These are phyloP conservation scores for Quillaja saponaria DNA, from an alignment of 306 rosid genomes.

Conservation along the genomic window DNA sequence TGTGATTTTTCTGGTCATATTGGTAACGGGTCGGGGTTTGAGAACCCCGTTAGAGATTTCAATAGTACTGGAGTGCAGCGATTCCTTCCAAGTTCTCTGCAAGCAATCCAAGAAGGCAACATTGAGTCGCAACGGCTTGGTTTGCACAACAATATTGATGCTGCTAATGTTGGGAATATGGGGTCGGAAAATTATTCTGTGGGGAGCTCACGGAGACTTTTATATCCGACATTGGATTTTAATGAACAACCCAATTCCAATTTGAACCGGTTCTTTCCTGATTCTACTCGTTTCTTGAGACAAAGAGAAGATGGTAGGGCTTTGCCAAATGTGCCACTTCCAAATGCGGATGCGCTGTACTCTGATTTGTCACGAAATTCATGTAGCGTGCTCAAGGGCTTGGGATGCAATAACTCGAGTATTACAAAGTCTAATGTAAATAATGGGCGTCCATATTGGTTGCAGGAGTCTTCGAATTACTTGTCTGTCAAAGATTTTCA, in stretches of 20 bases:
- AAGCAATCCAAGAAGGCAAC: background rate
- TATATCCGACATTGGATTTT: background rate
- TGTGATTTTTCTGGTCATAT: background rate
- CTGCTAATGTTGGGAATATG: background rate
- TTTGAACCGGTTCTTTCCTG: background rate
- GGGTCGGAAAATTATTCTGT: conserved; percentile 4
- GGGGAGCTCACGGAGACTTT: background rate
- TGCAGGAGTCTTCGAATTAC: conserved; percentile 1
- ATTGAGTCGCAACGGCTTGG: background rate
- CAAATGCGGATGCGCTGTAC: conserved; percentile 12
- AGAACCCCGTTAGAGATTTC: background rate
- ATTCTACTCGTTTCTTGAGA: conserved; percentile 7
- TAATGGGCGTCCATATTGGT: conserved; percentile 16
- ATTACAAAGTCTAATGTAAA: background rate
- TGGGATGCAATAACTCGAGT: background rate
- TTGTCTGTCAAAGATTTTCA: conserved; percentile 19
- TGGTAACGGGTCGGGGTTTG: background rate
- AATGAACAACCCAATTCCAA: background rate
- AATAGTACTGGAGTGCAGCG: background rate
- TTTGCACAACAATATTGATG: background rate
- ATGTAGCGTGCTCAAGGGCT: background rate
- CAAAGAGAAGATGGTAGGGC: background rate
- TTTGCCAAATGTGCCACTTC: background rate
- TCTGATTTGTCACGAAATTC: background rate
- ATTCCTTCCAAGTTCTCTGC: background rate